Base-by-base conservation (phyloP, 495 filamentous ascomycete genomes). In the Daldinia loculata region DNA sequence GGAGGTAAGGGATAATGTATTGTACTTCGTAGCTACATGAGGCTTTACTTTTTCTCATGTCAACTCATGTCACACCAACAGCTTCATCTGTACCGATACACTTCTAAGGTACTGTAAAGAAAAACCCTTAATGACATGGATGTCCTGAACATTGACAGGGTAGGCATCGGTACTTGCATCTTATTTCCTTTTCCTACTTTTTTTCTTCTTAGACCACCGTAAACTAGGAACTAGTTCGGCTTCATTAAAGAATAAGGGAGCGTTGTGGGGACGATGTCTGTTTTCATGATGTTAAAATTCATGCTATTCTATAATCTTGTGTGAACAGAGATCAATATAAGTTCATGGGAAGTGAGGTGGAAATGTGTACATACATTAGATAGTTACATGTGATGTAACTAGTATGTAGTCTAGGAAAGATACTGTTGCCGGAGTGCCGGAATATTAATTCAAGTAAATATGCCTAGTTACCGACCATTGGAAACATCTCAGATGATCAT, bases 121-220 rank as follows among this genome's bases (percentile, higher is more conserved):
- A 29, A 22, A 29, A 6, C 24, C 11, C 50, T n/a, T 52, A 14
- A 26, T 11, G 12, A 30, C 24, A 48, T 38, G 45, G n/a, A n/a
- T 43, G 50, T 63, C 30, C 36, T 22, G 26, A 29, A 38, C 52
- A 27, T 57, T 2, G n/a, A 53, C 56, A 60, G 32, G 56, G 45
- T 51, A 60, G 8, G 9, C 43, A 32, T 66, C 63, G 43, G 63
- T 43, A 66, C 63, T 66, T 60, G 30, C 29, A 36, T 29, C 29
- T 59, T 39, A 39, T 22, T 22, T 38, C 19, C 11, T 41, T 57
- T 36, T 26, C 32, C n/a, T 57, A 19, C 55, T 24, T 57, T 24
- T 39, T 29, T 29, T 17, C 55, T 24, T 39, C 17, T n/a, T 56
- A 53, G 12, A 4, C 12, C 50, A n/a, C 15, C 2, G 26, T 53